These are phyloP conservation scores for Postia placenta DNA, from an alignment of 768 basidiomycete genomes.

Conservation along the genomic window DNA sequence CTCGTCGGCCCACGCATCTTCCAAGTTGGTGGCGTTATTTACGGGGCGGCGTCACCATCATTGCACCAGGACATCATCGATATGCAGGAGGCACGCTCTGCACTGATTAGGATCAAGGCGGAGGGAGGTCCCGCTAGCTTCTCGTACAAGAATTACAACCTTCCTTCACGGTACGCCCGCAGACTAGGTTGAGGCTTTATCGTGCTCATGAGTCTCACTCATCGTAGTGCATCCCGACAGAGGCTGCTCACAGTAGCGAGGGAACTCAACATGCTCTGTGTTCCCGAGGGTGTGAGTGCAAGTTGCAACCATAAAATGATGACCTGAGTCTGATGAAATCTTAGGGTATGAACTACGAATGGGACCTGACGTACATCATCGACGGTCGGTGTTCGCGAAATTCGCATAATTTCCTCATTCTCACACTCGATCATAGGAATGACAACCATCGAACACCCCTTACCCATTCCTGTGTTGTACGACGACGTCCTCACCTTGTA, in stretches of 20 bases:
- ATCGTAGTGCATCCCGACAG: conserved; percentile 57
- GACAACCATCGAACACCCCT: conserved; percentile 69
- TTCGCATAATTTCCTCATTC: not conserved
- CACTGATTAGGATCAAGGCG: conserved; percentile 60
- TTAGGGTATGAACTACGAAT: conserved; percentile 71
- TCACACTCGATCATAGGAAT: conserved; percentile 39
- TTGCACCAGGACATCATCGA: conserved; percentile 61
- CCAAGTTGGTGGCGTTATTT: conserved; percentile 59
- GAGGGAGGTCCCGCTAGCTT: conserved; percentile 67
- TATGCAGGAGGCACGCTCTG: conserved; percentile 56
- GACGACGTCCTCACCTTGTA: conserved; percentile 62
- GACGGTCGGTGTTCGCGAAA: conserved; percentile 42
- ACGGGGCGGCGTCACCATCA: conserved; percentile 40
- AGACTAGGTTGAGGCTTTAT: too few species aligned
- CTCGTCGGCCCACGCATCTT: conserved; percentile 69
- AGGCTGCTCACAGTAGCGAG: conserved; percentile 55
- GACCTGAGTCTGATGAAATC: not conserved
- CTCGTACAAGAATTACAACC: conserved; percentile 76
- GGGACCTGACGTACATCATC: conserved; percentile 75
- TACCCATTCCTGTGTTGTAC: conserved; percentile 59
- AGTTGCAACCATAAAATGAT: not conserved
- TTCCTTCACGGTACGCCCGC: conserved; percentile 58
- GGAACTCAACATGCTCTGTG: conserved; percentile 61
- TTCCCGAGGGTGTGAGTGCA: conserved; percentile 56
- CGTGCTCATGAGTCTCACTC: not conserved